These are phyloP conservation scores for Sporothrix schenckii DNA, from an alignment of 2,329 filamentous ascomycete species.

Conservation along the genomic window DNA sequence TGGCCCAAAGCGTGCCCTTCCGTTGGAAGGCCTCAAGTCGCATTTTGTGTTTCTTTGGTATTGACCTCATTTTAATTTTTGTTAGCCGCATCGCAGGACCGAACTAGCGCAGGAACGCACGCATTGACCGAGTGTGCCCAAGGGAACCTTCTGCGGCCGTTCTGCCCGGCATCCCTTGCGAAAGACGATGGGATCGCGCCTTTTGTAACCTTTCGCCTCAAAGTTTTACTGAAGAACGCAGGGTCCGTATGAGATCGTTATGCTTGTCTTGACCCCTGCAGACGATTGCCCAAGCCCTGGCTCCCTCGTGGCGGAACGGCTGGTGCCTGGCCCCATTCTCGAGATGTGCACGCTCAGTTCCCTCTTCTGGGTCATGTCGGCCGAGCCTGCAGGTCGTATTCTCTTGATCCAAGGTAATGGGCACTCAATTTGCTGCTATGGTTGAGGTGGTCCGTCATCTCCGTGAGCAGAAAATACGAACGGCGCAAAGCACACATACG, in stretches of 20 bases:
- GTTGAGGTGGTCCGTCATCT: background rate
- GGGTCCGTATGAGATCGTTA: background rate
- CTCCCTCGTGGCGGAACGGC: background rate
- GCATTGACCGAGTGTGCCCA: background rate
- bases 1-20: background rate
- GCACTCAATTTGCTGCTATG: background rate
- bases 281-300: background rate
- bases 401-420: conserved; percentile 3
- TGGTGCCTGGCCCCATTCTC: background rate
- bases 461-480: background rate
- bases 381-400: background rate
- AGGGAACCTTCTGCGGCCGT: background rate
- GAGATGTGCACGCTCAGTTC: background rate
- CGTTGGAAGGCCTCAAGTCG: too few species aligned
- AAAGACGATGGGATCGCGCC: too few species aligned
- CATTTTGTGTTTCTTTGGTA: conserved; percentile 2
- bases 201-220: too few species aligned
- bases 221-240: background rate
- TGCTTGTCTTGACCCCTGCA: background rate
- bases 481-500: background rate
- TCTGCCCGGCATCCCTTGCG: background rate
- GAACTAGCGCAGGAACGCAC: background rate
- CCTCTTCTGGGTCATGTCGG: background rate
- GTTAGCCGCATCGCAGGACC: background rate
- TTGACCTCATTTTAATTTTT: conserved; percentile 22